A percentile compares a stretch with the other conserved stretches of the same genome.
Evolutionary conservation across 176 grass and related monocot species (phyloP).

Genomic region (Guadua angustifolia): DNA sequence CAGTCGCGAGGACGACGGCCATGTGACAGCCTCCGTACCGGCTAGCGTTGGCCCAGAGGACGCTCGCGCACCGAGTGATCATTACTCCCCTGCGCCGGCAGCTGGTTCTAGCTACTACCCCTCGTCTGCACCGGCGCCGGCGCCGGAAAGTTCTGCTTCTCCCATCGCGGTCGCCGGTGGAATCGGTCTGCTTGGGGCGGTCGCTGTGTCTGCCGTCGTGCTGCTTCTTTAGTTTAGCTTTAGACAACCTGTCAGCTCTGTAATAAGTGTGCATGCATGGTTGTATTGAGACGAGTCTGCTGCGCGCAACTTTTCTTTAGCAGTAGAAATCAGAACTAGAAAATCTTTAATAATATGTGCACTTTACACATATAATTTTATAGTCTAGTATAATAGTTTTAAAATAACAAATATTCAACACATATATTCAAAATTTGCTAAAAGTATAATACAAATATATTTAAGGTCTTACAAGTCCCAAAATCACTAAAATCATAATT

Average conservation of each 20-base stretch:
- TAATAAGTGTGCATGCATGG: conserved; percentile 18
- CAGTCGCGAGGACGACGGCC: neutral
- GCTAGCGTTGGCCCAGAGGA: neutral
- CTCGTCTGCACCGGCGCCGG: conserved; percentile 34
- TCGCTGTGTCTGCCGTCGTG: conserved; percentile 1
- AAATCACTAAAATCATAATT: too few relatives aligned
- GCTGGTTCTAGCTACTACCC: neutral
- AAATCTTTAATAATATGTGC: too few relatives aligned
- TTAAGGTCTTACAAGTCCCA: too few relatives aligned
- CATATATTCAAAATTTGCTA: too few relatives aligned
- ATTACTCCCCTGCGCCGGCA: neutral
- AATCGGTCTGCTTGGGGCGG: conserved; percentile 5
- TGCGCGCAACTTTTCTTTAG: too few relatives aligned
- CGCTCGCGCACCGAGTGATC: neutral
- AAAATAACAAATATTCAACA: too few relatives aligned
- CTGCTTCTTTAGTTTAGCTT: conserved; percentile 39
- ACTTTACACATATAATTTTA: too few relatives aligned
- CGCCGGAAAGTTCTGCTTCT: conserved; percentile 25
- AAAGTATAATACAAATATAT: too few relatives aligned
- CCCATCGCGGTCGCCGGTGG: conserved; percentile 1
- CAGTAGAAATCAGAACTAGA: too few relatives aligned
- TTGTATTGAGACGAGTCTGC: neutral
- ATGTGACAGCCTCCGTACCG: neutral
- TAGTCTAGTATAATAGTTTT: too few relatives aligned
- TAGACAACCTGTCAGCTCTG: neutral